Percentiles rank a stretch among this genome's conserved stretches.
These are phyloP conservation scores for Macrolepiota dolichaula DNA, from an alignment of 768 basidiomycete genomes.

Conservation along the genomic window DNA sequence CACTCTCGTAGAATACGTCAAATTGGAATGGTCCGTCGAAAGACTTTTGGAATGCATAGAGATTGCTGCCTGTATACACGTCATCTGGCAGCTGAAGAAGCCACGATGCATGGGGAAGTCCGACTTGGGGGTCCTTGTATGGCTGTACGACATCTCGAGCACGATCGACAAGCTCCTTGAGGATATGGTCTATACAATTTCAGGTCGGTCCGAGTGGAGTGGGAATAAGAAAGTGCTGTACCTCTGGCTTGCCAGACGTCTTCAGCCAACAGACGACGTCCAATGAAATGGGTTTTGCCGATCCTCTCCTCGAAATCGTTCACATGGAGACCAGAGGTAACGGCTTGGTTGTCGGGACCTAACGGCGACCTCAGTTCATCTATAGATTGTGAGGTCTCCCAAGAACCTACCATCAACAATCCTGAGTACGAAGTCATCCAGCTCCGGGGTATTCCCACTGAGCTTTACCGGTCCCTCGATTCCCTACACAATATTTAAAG, in stretches of 20 bases:
- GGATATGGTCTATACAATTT: slow-evolving; percentile 51
- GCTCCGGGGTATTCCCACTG: slow-evolving; percentile 68
- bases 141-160: slow-evolving; percentile 52
- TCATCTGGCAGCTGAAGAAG: slow-evolving; percentile 77
- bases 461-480: slow-evolving; percentile 68
- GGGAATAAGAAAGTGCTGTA: slow-evolving; percentile 22
- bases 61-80: slow-evolving; percentile 65
- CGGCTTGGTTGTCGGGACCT: slow-evolving; percentile 58
- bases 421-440: slow-evolving; percentile 80
- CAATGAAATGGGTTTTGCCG: slow-evolving; percentile 70
- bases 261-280: slow-evolving; percentile 56
- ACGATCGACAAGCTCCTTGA: slow-evolving; percentile 54
- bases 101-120: slow-evolving; percentile 77
- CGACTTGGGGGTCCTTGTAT: slow-evolving; percentile 46
- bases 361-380: slow-evolving; percentile 7
- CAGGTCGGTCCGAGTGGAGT: background rate
- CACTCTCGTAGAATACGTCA: slow-evolving; percentile 85
- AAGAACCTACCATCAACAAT: slow-evolving; percentile 64
- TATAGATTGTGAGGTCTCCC: background rate
- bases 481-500: slow-evolving; percentile 46
- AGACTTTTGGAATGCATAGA: slow-evolving; percentile 84
- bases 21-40: slow-evolving; percentile 86
- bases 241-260: slow-evolving; percentile 87
- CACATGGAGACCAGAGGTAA: slow-evolving; percentile 54
- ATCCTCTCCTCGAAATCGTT: slow-evolving; percentile 55